Conservation (phyloP, 2,329 filamentous ascomycete species). For the Zopfia rhizophila region DNA sequence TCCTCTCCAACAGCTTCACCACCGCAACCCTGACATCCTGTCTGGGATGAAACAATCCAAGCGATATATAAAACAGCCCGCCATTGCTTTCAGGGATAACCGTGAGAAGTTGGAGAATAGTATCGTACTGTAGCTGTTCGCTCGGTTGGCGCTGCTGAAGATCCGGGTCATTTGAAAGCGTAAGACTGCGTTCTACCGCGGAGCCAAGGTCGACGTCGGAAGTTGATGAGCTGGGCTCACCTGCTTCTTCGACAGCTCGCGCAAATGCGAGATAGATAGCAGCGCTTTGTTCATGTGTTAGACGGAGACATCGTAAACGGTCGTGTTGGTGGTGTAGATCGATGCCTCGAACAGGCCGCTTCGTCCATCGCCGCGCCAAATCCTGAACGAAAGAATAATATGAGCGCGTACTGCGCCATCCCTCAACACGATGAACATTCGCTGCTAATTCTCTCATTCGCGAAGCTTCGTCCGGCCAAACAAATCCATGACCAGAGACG, state of each 20-base stretch:
- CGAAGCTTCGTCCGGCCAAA: constrained; percentile 86
- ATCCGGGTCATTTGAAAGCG: constrained; percentile 37
- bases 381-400: constrained; percentile 93
- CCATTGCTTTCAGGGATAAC: constrained; percentile 87
- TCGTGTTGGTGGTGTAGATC: constrained; percentile 95
- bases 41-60: constrained; percentile 92
- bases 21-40: constrained; percentile 80
- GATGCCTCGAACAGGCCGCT: constrained; percentile 76
- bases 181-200: constrained; percentile 32
- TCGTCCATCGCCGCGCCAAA: constrained; percentile 49
- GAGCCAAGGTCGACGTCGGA: constrained; percentile 32
- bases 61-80: constrained; percentile 88
- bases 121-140: constrained; percentile 49
- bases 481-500: constrained; percentile 87
- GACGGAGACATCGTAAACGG: constrained; percentile 82
- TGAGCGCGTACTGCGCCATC: constrained; percentile 93
- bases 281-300: constrained; percentile 78
- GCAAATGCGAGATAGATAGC: constrained; percentile 87
- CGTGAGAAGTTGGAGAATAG: constrained; percentile 71
- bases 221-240: constrained; percentile 21
- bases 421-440: constrained; percentile 92
- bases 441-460: constrained; percentile 89
- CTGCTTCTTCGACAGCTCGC: constrained; percentile 70
- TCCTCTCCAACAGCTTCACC: constrained; percentile 81
- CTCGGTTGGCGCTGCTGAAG: constrained; percentile 23